A percentile compares a stretch with the other conserved stretches of the same genome.
Conservation (phyloP, 768 basidiomycete genomes). For the Lentinula edodes region DNA sequence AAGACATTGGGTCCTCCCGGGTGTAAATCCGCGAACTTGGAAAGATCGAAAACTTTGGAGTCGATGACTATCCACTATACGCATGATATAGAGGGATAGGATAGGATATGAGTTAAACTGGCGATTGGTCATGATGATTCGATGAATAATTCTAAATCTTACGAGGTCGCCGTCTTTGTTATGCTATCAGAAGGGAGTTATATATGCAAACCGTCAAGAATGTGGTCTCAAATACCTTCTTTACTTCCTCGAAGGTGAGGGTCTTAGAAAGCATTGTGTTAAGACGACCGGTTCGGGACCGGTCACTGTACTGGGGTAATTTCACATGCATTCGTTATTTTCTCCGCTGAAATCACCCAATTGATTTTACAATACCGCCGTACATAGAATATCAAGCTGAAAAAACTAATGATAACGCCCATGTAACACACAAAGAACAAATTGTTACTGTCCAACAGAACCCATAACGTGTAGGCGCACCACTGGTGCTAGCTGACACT, state of each 20-base stretch:
- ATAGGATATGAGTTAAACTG: not conserved
- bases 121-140: too few relatives aligned
- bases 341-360: too few relatives aligned
- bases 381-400: too few relatives aligned
- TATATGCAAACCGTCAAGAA: not conserved
- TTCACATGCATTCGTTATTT: not conserved
- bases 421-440: not conserved
- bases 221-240: constrained; percentile 38
- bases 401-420: not conserved
- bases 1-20: constrained; percentile 80
- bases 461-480: not conserved
- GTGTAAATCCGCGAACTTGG: constrained; percentile 78
- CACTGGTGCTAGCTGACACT: not conserved
- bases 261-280: not conserved
- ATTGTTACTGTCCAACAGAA: not conserved
- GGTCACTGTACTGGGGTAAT: not conserved
- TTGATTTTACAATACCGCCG: too few relatives aligned
- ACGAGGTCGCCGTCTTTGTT: constrained; percentile 82
- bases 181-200: constrained; percentile 48
- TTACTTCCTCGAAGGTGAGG: constrained; percentile 59
- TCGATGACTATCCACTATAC: constrained; percentile 78
- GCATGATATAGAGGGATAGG: not conserved
- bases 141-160: constrained; percentile 15
- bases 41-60: constrained; percentile 75
- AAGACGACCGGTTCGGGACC: not conserved